A percentile compares a stretch with the other conserved stretches of the same genome.
Evolutionary conservation across 306 rosid species (phyloP).

Genomic region (Luffa acutangula): DNA sequence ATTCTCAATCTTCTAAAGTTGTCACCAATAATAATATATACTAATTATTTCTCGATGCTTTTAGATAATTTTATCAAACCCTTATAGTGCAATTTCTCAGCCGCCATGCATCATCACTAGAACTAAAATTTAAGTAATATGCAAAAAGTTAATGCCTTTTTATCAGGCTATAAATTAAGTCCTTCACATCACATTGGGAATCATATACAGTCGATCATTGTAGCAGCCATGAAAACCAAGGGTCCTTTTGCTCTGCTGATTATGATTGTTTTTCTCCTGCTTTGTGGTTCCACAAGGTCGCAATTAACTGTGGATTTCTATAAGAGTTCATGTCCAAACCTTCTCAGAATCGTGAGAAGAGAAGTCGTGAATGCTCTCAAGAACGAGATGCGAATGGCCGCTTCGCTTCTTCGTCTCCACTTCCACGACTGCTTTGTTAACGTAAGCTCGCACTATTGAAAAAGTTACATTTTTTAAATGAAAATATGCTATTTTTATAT

Average conservation of each 20-base stretch:
- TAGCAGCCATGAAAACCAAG: slow-evolving; percentile 18
- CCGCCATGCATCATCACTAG: slow-evolving; percentile 4
- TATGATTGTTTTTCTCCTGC: slow-evolving; percentile 16
- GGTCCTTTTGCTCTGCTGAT: slow-evolving; percentile 16
- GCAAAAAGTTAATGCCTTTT: neutral
- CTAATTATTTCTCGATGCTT: neutral
- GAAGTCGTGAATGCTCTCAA: slow-evolving; percentile 45
- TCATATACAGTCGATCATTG: neutral
- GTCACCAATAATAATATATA: neutral
- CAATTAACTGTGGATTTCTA: slow-evolving; percentile 63
- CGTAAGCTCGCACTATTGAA: slow-evolving; percentile 19
- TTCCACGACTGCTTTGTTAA: slow-evolving; percentile 93
- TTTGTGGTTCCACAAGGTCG: slow-evolving; percentile 33
- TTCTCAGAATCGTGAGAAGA: slow-evolving; percentile 39
- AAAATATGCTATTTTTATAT: neutral
- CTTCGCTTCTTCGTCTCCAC: slow-evolving; percentile 82
- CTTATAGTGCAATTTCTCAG: neutral
- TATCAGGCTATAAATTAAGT: slow-evolving; percentile 1
- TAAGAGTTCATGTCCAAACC: slow-evolving; percentile 43
- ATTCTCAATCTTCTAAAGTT: neutral
- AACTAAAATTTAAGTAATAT: neutral
- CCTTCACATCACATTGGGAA: neutral
- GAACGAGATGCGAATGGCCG: slow-evolving; percentile 74
- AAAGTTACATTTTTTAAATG: too few relatives aligned
- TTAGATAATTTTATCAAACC: neutral